Evolutionary conservation across 257 asterid species (phyloP).

Genomic region (Solanum bulbocastanum): DNA sequence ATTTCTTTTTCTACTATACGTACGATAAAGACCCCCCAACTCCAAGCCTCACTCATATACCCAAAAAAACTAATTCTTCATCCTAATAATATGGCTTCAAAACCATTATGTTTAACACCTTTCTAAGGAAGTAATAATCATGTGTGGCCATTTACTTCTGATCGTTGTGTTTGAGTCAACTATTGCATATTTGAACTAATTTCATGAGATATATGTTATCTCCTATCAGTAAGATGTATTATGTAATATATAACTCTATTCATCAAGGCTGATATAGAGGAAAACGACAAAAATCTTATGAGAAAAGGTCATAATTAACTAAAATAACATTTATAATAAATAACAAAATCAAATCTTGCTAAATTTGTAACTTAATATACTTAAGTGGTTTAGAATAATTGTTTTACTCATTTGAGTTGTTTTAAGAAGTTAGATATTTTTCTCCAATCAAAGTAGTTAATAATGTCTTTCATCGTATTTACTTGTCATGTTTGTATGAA

Average conservation of each 20-base stretch:
- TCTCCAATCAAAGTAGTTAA: not conserved
- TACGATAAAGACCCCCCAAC: conserved; percentile 32
- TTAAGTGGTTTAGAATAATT: not conserved
- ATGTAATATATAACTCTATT: no score
- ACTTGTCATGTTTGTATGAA: not conserved
- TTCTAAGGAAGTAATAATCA: not conserved
- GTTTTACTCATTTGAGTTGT: not conserved
- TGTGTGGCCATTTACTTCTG: not conserved
- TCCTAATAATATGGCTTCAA: not conserved
- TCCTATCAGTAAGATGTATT: no score
- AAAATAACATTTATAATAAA: not conserved
- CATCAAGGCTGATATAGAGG: not conserved
- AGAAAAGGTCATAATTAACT: no score
- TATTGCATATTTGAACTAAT: no score
- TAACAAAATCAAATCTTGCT: no score
- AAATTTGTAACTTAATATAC: not conserved
- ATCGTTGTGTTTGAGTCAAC: no score
- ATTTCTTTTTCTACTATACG: conserved; percentile 9
- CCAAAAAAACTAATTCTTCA: not conserved
- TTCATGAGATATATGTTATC: not conserved
- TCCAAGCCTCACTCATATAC: not conserved
- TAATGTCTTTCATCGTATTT: not conserved
- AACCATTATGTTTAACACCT: not conserved
- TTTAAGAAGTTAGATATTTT: not conserved
- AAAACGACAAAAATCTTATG: no score